Percentiles rank a stretch among this genome's conserved stretches.
Evolutionary conservation across 1,139 yeast species (phyloP).

Genomic region (Suhomyces chickasaworum): DNA sequence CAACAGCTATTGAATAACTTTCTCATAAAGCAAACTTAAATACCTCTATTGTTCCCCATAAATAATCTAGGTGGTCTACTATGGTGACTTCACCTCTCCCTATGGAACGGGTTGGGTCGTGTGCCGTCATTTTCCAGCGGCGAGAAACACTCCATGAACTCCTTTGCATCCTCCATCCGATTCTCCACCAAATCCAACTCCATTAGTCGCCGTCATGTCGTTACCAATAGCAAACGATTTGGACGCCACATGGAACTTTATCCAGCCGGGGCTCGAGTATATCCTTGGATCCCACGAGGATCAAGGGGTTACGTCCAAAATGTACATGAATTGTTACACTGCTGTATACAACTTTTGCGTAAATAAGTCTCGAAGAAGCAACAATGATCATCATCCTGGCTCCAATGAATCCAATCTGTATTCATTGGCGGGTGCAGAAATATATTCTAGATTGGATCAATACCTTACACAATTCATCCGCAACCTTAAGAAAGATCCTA

Average conservation of each 20-base stretch:
- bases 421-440: conserved; percentile 81
- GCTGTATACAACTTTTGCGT: conserved; percentile 95
- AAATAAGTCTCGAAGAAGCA: conserved; percentile 60
- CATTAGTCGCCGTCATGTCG: conserved; percentile 14
- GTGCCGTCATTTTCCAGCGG: conserved; percentile 10
- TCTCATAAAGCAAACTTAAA: too few species aligned
- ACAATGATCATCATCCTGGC: conserved; percentile 25
- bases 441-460: conserved; percentile 68
- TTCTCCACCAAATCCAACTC: not conserved
- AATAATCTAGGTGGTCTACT: too few species aligned
- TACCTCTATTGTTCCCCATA: too few species aligned
- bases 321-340: conserved; percentile 75
- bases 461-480: conserved; percentile 67
- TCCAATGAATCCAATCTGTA: conserved; percentile 33
- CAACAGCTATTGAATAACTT: too few species aligned
- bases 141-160: conserved; percentile 8
- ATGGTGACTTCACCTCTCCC: not conserved
- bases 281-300: conserved; percentile 68
- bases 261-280: conserved; percentile 71
- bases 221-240: conserved; percentile 49
- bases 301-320: conserved; percentile 66
- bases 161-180: conserved; percentile 4
- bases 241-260: conserved; percentile 73
- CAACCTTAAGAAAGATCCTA: conserved; percentile 48
- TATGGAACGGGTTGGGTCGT: conserved; percentile 8